Evolutionary conservation across 495 filamentous ascomycete species (phyloP).

Genomic region (Podospora conica): DNA sequence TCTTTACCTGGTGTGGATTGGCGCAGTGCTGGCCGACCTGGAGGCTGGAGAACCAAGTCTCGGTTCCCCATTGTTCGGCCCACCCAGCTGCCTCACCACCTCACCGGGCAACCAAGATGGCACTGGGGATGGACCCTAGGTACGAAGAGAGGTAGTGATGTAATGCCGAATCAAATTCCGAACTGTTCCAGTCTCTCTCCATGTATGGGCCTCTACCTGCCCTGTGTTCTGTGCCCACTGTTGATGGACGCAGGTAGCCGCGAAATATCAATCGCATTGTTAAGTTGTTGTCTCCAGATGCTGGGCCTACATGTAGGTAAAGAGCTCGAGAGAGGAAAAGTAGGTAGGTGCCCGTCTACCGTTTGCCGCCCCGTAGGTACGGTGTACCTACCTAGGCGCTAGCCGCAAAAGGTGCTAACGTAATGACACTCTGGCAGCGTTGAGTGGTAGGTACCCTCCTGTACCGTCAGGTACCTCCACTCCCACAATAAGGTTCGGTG

Average conservation of each 20-base stretch:
- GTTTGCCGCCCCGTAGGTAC: conserved; percentile 22
- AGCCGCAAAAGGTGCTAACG: conserved; percentile 16
- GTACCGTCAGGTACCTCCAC: conserved; percentile 18
- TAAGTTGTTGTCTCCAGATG: not conserved
- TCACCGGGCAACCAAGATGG: not conserved
- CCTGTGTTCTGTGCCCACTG: too few relatives aligned
- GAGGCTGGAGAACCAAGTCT: not conserved
- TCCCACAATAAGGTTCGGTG: conserved; percentile 1
- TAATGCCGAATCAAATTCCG: not conserved
- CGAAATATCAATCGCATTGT: not conserved
- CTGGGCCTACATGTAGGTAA: not conserved
- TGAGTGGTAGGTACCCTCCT: conserved; percentile 14
- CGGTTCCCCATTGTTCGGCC: not conserved
- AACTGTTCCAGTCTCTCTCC: not conserved
- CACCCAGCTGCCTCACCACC: not conserved
- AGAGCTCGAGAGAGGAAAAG: not conserved
- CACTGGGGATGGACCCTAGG: too few relatives aligned
- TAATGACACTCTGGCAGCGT: not conserved
- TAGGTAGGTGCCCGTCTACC: conserved; percentile 9
- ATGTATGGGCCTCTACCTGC: not conserved
- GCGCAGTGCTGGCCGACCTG: too few relatives aligned
- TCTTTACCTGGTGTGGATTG: not conserved
- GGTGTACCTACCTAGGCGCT: too few relatives aligned
- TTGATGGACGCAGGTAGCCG: not conserved
- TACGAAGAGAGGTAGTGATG: not conserved